Evolutionary conservation across 192 early-diverging fungal genomes (phyloP).

Genomic region (Mortierella hygrophila): DNA sequence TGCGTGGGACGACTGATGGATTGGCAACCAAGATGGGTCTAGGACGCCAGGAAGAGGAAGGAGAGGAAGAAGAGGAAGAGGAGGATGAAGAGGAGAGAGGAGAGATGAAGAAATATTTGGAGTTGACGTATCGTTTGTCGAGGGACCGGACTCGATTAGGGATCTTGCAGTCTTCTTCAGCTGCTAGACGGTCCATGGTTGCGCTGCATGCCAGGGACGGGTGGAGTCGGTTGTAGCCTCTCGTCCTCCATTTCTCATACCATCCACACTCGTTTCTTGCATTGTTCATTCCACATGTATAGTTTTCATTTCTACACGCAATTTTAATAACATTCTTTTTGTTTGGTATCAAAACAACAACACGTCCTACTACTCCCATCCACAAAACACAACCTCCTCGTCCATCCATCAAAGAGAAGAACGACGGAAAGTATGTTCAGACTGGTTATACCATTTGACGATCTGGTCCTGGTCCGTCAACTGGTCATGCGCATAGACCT

Average conservation of each 20-base stretch:
- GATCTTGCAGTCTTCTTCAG: neutral
- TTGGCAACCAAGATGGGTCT: neutral
- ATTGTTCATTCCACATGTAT: no score
- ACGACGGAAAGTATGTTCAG: neutral
- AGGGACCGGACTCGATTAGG: neutral
- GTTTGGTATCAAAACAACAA: neutral
- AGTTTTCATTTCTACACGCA: no score
- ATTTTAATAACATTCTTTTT: neutral
- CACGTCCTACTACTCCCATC: no score
- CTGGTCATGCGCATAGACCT: slow-evolving; percentile 23
- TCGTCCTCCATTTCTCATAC: neutral
- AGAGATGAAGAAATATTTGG: neutral
- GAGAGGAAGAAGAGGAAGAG: neutral
- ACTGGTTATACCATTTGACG: slow-evolving; percentile 30
- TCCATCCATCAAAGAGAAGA: neutral
- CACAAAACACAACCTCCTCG: neutral
- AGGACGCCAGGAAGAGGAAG: neutral
- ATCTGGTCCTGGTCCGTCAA: neutral
- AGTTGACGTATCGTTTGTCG: slow-evolving; percentile 2
- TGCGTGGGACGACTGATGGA: neutral
- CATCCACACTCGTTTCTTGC: no score
- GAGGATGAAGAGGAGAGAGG: neutral
- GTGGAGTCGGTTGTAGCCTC: neutral
- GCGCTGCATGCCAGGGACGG: neutral
- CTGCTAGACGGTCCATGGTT: neutral